These are phyloP conservation scores for Dimocarpus longan DNA, from an alignment of 345 rosid species.

Conservation along the genomic window DNA sequence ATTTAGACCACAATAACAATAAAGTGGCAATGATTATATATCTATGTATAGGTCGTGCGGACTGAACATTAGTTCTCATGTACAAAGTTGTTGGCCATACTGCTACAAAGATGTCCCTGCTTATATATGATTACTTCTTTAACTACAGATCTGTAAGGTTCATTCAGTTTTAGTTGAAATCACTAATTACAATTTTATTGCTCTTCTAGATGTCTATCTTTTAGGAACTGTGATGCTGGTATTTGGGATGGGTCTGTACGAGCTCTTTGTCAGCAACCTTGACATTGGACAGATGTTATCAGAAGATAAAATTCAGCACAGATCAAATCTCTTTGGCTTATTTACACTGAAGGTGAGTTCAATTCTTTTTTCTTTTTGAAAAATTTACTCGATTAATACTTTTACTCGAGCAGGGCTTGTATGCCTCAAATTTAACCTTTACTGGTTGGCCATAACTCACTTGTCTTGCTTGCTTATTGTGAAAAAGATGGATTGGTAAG, in stretches of 20 bases:
- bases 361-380: neutral
- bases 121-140: neutral
- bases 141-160: neutral
- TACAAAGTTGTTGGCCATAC: neutral
- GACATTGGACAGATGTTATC: slow-evolving; percentile 52
- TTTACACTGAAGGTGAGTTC: slow-evolving; percentile 66
- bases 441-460: neutral
- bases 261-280: slow-evolving; percentile 83
- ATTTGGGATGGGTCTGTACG: slow-evolving; percentile 94
- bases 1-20: neutral
- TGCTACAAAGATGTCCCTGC: neutral
- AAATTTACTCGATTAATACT: neutral
- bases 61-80: neutral
- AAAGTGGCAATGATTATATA: neutral
- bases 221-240: slow-evolving; percentile 97
- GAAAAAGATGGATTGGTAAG: neutral
- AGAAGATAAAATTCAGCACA: slow-evolving; percentile 32
- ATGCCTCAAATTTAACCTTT: neutral
- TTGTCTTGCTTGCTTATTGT: neutral
- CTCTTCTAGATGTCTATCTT: slow-evolving; percentile 73
- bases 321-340: slow-evolving; percentile 76
- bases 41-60: too few relatives aligned
- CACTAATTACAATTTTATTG: slow-evolving; percentile 17
- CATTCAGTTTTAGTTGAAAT: neutral
- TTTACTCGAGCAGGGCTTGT: neutral